These are phyloP conservation scores for Paramyrothecium sp. DNA, from an alignment of 2,329 filamentous ascomycete species.

Conservation along the genomic window DNA sequence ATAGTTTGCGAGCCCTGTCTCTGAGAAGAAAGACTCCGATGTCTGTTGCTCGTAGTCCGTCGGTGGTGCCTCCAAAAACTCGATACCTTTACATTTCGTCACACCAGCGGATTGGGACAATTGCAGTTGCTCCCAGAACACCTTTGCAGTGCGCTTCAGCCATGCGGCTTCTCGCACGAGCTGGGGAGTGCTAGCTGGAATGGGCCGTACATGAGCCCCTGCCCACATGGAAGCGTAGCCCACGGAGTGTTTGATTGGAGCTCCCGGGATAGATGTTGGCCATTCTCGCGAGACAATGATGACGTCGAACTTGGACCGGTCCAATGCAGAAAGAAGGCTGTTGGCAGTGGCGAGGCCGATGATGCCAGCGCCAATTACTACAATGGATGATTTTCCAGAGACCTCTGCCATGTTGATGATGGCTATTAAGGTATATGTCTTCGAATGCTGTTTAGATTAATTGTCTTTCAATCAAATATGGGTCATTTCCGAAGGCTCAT, in stretches of 20 bases:
- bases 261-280: slow-evolving; percentile 30
- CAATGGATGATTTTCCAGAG: no score
- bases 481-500: no score
- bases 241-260: slow-evolving; percentile 22
- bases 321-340: slow-evolving; percentile 32
- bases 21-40: slow-evolving; percentile 18
- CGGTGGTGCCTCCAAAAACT: slow-evolving; percentile 48
- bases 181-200: slow-evolving; percentile 35
- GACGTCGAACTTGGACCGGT: slow-evolving; percentile 8
- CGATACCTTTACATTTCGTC: slow-evolving; percentile 46
- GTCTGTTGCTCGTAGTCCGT: slow-evolving; percentile 33
- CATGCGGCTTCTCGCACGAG: slow-evolving; percentile 27
- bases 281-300: slow-evolving; percentile 30
- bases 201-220: slow-evolving; percentile 54
- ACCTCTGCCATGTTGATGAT: no score
- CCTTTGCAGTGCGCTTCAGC: slow-evolving; percentile 23
- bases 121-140: slow-evolving; percentile 18
- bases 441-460: no score
- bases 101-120: slow-evolving; percentile 38
- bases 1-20: slow-evolving; percentile 25
- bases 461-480: no score
- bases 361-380: slow-evolving; percentile 44
- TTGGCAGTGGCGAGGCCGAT: slow-evolving; percentile 50
- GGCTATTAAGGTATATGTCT: no score
- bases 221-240: slow-evolving; percentile 58